Percentiles rank a stretch among this genome's conserved stretches.
These are phyloP conservation scores for Penicillium verhagenii DNA, from an alignment of 495 filamentous ascomycete species.

Conservation along the genomic window DNA sequence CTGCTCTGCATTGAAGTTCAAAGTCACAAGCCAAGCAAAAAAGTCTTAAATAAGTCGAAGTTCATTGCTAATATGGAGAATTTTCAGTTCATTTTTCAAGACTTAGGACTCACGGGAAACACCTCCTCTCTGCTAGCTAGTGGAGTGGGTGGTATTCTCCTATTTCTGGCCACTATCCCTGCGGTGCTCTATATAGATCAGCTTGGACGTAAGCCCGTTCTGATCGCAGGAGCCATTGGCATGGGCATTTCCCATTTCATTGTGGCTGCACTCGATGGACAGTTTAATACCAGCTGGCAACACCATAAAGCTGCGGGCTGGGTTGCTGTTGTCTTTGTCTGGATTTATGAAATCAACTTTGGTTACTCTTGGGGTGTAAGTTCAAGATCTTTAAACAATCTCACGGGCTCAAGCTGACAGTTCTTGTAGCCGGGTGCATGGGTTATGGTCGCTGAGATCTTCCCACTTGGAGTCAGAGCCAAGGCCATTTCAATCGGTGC, in stretches of 20 bases:
- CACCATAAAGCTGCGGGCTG: constrained; percentile 31
- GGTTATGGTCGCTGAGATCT: constrained; percentile 41
- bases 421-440: constrained; percentile 26
- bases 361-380: constrained; percentile 38
- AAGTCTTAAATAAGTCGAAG: too few relatives aligned
- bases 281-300: constrained; percentile 33
- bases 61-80: neutral
- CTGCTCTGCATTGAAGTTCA: neutral
- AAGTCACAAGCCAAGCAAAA: neutral
- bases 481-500: constrained; percentile 35
- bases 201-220: constrained; percentile 65
- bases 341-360: constrained; percentile 42
- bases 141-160: constrained; percentile 68
- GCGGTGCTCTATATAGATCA: constrained; percentile 69
- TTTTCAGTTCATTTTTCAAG: neutral
- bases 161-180: constrained; percentile 65
- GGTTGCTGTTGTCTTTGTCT: constrained; percentile 36
- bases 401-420: neutral
- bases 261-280: constrained; percentile 36
- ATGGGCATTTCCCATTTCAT: constrained; percentile 59
- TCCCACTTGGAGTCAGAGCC: constrained; percentile 38
- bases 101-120: neutral
- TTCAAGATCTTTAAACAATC: neutral
- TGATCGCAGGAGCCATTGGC: constrained; percentile 67
- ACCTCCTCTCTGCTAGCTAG: constrained; percentile 56